Evolutionary conservation across 306 rosid genomes (phyloP).

Genomic region (Dicorynia guianensis): DNA sequence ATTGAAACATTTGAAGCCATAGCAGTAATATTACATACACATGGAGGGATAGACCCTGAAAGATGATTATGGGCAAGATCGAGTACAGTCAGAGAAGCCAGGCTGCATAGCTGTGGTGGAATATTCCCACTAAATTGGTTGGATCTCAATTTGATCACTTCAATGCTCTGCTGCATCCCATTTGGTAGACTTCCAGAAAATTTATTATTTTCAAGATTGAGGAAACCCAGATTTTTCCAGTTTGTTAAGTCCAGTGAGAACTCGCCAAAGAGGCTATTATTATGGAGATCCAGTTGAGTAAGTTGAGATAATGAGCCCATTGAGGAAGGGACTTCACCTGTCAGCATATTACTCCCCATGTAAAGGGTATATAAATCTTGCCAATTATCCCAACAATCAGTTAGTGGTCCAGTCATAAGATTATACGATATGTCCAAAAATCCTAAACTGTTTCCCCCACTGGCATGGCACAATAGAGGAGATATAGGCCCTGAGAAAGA

Average conservation of each 20-base stretch:
- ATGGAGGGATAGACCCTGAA: neutral
- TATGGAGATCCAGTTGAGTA: neutral
- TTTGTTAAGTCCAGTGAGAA: neutral
- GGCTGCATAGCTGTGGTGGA: neutral
- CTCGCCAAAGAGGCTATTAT: neutral
- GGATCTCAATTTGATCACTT: neutral
- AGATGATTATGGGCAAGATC: slow-evolving; percentile 29
- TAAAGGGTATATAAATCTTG: accelerated
- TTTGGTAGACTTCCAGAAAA: neutral
- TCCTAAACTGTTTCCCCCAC: accelerated
- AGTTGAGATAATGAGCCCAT: neutral
- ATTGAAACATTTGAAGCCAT: neutral
- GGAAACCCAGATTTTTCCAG: neutral
- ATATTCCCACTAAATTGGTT: slow-evolving; percentile 26
- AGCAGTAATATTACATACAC: neutral
- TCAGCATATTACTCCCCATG: slow-evolving; percentile 2
- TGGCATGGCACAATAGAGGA: neutral
- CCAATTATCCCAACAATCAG: slow-evolving; percentile 6
- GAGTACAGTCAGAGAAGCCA: neutral
- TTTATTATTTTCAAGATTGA: neutral
- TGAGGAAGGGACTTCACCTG: neutral
- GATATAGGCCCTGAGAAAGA: neutral
- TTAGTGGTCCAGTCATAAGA: neutral
- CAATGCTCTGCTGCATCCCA: neutral
- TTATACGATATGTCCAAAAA: neutral